Evolutionary conservation across 495 filamentous ascomycete species (phyloP).

Genomic region (Glarea lozoyensis): DNA sequence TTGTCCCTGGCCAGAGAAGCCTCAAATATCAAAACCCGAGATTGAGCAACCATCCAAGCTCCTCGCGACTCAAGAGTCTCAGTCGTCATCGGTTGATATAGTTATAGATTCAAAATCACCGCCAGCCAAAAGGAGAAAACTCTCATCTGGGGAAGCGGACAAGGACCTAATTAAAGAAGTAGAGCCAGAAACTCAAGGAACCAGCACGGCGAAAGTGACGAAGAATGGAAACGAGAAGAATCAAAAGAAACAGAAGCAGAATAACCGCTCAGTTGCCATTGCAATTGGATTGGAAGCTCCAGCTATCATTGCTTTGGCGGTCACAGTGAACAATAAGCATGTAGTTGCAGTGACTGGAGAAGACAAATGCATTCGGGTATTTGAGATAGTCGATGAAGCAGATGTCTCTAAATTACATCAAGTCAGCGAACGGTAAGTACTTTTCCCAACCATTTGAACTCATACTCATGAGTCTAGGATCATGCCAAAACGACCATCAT

Average conservation of each 20-base stretch:
- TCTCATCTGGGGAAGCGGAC: slow-evolving; percentile 1
- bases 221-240: neutral
- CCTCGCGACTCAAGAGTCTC: slow-evolving; percentile 2
- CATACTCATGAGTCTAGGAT: slow-evolving; percentile 33
- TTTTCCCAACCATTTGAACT: neutral
- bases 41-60: neutral
- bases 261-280: slow-evolving; percentile 9
- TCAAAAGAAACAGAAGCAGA: slow-evolving; percentile 10
- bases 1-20: no score
- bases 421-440: slow-evolving; percentile 61
- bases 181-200: neutral
- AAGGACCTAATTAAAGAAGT: neutral
- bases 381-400: slow-evolving; percentile 53
- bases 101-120: slow-evolving; percentile 3
- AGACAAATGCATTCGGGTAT: slow-evolving; percentile 84
- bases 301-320: slow-evolving; percentile 47
- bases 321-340: slow-evolving; percentile 52
- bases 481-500: slow-evolving; percentile 85
- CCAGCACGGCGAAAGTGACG: neutral
- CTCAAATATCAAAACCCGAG: slow-evolving; percentile 3
- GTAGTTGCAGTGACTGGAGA: slow-evolving; percentile 73
- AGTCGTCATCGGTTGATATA: slow-evolving; percentile 3
- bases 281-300: slow-evolving; percentile 25
- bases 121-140: slow-evolving; percentile 19
- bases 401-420: slow-evolving; percentile 38